These are phyloP conservation scores for Cyberlindnera japonica DNA, from an alignment of 805 yeast genomes.

Conservation along the genomic window DNA sequence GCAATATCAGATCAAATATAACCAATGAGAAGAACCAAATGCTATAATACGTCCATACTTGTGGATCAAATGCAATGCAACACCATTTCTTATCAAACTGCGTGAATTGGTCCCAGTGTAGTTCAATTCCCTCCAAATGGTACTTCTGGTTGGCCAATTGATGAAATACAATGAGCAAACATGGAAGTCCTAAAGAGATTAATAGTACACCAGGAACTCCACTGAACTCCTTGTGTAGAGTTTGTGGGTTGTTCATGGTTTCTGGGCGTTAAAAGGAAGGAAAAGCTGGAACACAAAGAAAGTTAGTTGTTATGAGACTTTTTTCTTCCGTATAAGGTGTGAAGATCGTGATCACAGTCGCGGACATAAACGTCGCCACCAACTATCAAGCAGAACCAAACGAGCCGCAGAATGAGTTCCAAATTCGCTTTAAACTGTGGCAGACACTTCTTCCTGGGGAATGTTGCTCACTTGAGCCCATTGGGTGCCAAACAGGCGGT, in stretches of 20 bases:
- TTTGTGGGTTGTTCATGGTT: constrained; percentile 62
- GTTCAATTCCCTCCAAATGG: constrained; percentile 43
- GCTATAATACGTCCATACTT: constrained; percentile 61
- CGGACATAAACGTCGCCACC: neutral
- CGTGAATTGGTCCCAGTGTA: constrained; percentile 39
- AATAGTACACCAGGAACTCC: constrained; percentile 74
- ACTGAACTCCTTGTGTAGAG: constrained; percentile 68
- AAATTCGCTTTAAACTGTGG: constrained; percentile 12
- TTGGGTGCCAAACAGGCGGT: neutral
- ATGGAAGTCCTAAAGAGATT: constrained; percentile 66
- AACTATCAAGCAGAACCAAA: neutral
- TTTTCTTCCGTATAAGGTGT: no score
- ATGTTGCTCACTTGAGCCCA: constrained; percentile 6
- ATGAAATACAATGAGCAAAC: constrained; percentile 54
- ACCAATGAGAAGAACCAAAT: constrained; percentile 71
- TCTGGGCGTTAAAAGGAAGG: no score
- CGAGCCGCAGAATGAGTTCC: constrained; percentile 2
- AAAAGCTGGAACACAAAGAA: no score
- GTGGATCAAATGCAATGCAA: constrained; percentile 37
- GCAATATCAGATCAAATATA: constrained; percentile 58
- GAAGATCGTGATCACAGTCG: neutral
- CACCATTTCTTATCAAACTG: constrained; percentile 34
- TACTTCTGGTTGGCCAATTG: constrained; percentile 59
- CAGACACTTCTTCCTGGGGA: constrained; percentile 21
- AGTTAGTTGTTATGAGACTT: no score